phyloP scores from a whole-genome alignment of 2,329 filamentous ascomycete genomes.

The Chaetomiaceae sp. region DNA sequence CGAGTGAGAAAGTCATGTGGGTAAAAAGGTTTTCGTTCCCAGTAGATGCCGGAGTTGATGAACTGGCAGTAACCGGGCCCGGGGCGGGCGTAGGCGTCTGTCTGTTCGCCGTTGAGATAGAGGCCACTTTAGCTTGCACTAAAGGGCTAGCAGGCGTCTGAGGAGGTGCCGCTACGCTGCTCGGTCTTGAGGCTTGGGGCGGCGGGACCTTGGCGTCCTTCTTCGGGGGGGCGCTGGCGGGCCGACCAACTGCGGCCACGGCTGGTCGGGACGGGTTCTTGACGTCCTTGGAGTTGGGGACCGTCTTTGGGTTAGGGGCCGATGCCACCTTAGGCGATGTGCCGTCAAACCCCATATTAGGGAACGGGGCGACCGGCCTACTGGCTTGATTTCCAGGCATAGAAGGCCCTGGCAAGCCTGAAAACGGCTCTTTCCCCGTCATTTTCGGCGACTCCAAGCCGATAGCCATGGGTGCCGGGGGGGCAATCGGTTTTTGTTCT shows the following conservation, averaged over 20 bases:
- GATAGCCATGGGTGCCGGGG: conserved; percentile 24
- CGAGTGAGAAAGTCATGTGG: conserved; percentile 54
- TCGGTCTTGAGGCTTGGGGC: conserved; percentile 14
- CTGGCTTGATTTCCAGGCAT: conserved; percentile 34
- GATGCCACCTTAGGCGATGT: conserved; percentile 22
- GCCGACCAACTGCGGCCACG: conserved; percentile 15
- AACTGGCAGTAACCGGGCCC: background rate
- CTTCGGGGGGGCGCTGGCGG: conserved; percentile 24
- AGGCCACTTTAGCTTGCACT: conserved; percentile 9
- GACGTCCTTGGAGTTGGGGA: conserved; percentile 19
- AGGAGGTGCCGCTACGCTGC: conserved; percentile 8
- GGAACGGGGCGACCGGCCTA: conserved; percentile 50
- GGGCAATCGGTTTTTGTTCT: conserved; percentile 17
- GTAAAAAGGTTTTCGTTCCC: conserved; percentile 49
- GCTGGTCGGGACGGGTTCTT: conserved; percentile 22
- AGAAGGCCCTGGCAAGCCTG: conserved; percentile 18
- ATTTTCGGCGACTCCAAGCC: conserved; percentile 21
- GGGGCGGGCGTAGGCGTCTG: background rate
- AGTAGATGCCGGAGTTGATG: conserved; percentile 2
- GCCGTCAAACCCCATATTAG: conserved; percentile 52
- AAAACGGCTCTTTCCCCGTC: conserved; percentile 5
- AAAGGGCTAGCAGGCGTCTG: conserved; percentile 1
- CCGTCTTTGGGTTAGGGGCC: conserved; percentile 19
- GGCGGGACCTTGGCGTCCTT: conserved; percentile 23
- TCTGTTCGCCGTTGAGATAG: conserved; percentile 1